Conservation (phyloP, 192 early-diverging fungal species). For the Gonapodya prolifera region DNA sequence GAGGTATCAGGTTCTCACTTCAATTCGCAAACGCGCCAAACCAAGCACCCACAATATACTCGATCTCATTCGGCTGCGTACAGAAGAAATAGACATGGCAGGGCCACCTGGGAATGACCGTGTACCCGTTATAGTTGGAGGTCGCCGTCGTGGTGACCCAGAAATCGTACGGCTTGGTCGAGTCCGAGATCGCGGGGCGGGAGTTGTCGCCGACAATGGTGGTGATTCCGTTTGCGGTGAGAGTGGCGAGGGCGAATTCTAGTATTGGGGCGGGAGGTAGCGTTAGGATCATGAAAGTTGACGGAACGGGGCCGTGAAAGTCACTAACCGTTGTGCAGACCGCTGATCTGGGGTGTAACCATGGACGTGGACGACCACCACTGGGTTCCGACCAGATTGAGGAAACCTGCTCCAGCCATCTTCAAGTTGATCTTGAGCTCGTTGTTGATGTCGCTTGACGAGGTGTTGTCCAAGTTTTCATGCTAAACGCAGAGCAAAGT, state of each 20-base stretch:
- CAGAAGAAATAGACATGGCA: not conserved
- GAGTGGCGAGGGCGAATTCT: not conserved
- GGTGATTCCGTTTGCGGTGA: conserved; percentile 1
- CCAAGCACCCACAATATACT: too few relatives aligned
- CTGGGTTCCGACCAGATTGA: conserved; percentile 2
- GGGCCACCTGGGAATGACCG: conserved; percentile 1
- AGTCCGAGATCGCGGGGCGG: conserved; percentile 7
- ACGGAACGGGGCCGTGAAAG: not conserved
- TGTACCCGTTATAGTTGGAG: not conserved
- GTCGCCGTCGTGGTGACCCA: not conserved
- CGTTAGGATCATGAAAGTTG: not conserved
- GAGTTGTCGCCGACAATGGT: not conserved
- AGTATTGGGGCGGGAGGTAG: not conserved
- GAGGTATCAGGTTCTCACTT: too few relatives aligned
- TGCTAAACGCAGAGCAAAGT: too few relatives aligned
- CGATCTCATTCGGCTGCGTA: not conserved
- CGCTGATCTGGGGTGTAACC: conserved; percentile 6
- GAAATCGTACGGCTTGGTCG: not conserved
- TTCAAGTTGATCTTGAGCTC: conserved; percentile 3
- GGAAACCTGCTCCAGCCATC: not conserved
- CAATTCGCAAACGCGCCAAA: too few relatives aligned
- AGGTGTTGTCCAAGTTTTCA: conserved; percentile 9
- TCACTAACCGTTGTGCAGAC: conserved; percentile 5
- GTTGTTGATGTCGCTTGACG: conserved; percentile 5
- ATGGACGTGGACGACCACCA: conserved; percentile 8